phyloP scores from a whole-genome alignment of 176 grass and related monocot species.

The Triticum timopheevii region DNA sequence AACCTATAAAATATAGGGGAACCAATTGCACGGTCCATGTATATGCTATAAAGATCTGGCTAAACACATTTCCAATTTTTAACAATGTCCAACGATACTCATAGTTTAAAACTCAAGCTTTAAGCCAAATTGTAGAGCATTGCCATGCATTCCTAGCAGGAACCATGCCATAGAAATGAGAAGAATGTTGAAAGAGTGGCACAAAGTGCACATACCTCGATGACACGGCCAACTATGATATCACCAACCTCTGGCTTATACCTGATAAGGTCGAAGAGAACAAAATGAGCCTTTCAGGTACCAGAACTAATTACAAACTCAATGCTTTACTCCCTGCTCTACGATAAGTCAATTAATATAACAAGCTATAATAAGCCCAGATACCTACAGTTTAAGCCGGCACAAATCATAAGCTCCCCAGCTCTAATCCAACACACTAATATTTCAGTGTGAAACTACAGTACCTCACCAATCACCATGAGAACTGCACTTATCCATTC shows the following conservation, averaged over 20 bases:
- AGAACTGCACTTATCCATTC: neutral
- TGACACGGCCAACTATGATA: slow-evolving; percentile 96
- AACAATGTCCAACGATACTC: neutral
- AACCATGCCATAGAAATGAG: neutral
- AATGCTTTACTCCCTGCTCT: neutral
- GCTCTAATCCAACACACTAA: neutral
- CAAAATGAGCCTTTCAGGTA: neutral
- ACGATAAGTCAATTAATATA: neutral
- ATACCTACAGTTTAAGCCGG: neutral
- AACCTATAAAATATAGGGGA: neutral
- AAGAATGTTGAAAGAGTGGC: neutral
- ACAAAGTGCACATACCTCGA: slow-evolving; percentile 52
- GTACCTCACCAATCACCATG: neutral
- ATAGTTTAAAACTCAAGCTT: neutral
- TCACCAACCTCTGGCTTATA: slow-evolving; percentile 99
- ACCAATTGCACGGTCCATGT: neutral
- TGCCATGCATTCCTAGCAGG: neutral
- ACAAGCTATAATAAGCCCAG: neutral
- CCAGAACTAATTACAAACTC: neutral
- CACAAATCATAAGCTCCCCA: neutral
- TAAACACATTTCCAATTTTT: neutral
- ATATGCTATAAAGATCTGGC: neutral
- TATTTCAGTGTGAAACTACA: neutral
- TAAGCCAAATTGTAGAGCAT: neutral
- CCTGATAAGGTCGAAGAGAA: slow-evolving; percentile 33